Evolutionary conservation across 176 grass and related monocot genomes (phyloP).

Genomic region (Oryza punctata): DNA sequence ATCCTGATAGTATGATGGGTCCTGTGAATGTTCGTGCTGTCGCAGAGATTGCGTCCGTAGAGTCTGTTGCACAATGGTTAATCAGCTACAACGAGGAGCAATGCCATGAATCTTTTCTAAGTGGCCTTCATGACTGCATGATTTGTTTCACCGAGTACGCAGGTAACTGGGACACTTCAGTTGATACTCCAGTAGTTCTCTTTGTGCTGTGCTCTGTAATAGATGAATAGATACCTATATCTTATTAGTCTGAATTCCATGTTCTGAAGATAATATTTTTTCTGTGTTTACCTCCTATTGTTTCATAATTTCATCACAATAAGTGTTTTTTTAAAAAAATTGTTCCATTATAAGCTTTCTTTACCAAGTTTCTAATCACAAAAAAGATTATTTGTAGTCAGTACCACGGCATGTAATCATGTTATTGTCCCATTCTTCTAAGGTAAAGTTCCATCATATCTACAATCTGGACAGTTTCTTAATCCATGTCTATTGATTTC

Average conservation of each 20-base stretch:
- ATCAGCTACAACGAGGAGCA: constrained; percentile 54
- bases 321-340: neutral
- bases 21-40: constrained; percentile 37
- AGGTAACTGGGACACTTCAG: constrained; percentile 28
- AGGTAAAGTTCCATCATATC: neutral
- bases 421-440: neutral
- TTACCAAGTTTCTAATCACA: neutral
- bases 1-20: constrained; percentile 13
- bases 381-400: neutral
- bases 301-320: neutral
- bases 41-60: constrained; percentile 16
- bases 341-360: constrained; percentile 1
- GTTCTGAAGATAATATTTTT: neutral
- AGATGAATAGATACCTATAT: neutral
- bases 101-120: constrained; percentile 53
- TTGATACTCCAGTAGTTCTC: neutral
- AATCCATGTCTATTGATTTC: neutral
- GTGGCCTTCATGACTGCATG: constrained; percentile 45
- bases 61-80: constrained; percentile 43
- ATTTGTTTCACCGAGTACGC: constrained; percentile 52
- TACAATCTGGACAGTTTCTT: neutral
- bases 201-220: neutral
- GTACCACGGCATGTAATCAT: neutral
- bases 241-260: neutral
- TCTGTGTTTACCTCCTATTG: neutral